Evolutionary conservation across 352 stramenopile species (phyloP), one percentile per base, ranked within the genome.

Genomic region (Pythium scleroteichum): DNA sequence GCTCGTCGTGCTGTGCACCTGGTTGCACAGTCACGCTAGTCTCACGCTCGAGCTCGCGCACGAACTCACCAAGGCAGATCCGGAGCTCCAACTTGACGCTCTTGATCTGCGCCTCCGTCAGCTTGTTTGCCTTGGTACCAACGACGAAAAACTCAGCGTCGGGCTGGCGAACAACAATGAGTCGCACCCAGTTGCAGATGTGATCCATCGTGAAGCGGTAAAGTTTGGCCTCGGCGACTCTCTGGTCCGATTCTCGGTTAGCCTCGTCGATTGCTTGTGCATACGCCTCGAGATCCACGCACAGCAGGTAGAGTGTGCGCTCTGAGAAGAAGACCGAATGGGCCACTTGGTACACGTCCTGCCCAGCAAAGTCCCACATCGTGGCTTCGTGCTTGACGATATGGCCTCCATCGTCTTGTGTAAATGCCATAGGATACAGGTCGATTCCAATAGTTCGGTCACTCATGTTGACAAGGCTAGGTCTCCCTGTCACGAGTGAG

Each of bases 381-480:
- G 48, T 55, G 20, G 27, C 23, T 26, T 42, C 47, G 10, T 35
- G 29, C 29, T 35, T 35, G 29, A 35, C 10, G 29, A 10, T 35
- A 35, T 35, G 29, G 5, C 29, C 29, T 5, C 10, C 29, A 10
- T 35, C 29, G 5, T 35, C 29, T 10, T 35, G 5, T 5, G 29
- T 35, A 10, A 35, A 35, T 35, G 29, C 29, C 20, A 10, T 24
- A n/a, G 24, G 69, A 73, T 19, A 33, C 42, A 73, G 35, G 29
- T 74, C 62, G 10, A 74, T 65, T 2, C 67, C 67, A 32, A 74
- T 64, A 14, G 41, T 48, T 12, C 19, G 41, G 41, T 48, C 41
- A 4, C 22, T 26, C 17, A 26, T 9, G 17, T 23, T 12, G 17
- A 26, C 19, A 4, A 48, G 41, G 5, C 14, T 24, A 8, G 41